These are phyloP conservation scores for Arxiozyma bovina DNA, from an alignment of 1,139 yeast genomes.

Conservation along the genomic window DNA sequence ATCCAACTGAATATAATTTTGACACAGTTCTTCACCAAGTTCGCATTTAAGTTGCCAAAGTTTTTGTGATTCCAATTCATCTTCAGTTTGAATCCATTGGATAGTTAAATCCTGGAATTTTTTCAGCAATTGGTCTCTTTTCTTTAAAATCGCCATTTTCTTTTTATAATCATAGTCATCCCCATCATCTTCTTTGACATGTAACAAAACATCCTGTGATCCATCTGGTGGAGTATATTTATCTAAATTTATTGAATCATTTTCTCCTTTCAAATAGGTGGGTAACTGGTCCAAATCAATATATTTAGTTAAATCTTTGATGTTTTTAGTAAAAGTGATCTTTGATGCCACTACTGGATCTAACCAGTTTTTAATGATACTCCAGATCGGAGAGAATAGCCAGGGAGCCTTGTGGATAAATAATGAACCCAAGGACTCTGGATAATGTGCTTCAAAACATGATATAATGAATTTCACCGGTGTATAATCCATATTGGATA, in stretches of 20 bases:
- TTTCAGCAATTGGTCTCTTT: constrained; percentile 42
- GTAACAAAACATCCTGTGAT: constrained; percentile 37
- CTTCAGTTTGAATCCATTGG: constrained; percentile 55
- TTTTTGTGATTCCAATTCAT: constrained; percentile 37
- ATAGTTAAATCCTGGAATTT: constrained; percentile 51
- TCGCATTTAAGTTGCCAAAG: constrained; percentile 40
- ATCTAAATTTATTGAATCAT: constrained; percentile 36
- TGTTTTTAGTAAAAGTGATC: constrained; percentile 58
- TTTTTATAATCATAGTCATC: constrained; percentile 28
- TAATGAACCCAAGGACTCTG: constrained; percentile 69
- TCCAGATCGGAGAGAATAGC: constrained; percentile 84
- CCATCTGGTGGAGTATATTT: constrained; percentile 37
- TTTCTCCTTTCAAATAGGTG: constrained; percentile 57
- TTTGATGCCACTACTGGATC: constrained; percentile 85
- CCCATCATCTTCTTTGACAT: constrained; percentile 36
- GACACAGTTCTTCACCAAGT: constrained; percentile 41
- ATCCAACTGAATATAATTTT: constrained; percentile 55
- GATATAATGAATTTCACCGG: constrained; percentile 72
- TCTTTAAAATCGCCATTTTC: constrained; percentile 28
- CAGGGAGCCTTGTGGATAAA: constrained; percentile 85
- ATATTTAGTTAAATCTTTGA: constrained; percentile 49
- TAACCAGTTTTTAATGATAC: constrained; percentile 72
- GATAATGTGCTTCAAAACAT: constrained; percentile 80
- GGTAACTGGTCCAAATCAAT: constrained; percentile 51
- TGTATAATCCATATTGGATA: constrained; percentile 74